Evolutionary conservation across 1,284 basidiomycete genomes (phyloP).

Genomic region (Fistulinella cinereoalba): DNA sequence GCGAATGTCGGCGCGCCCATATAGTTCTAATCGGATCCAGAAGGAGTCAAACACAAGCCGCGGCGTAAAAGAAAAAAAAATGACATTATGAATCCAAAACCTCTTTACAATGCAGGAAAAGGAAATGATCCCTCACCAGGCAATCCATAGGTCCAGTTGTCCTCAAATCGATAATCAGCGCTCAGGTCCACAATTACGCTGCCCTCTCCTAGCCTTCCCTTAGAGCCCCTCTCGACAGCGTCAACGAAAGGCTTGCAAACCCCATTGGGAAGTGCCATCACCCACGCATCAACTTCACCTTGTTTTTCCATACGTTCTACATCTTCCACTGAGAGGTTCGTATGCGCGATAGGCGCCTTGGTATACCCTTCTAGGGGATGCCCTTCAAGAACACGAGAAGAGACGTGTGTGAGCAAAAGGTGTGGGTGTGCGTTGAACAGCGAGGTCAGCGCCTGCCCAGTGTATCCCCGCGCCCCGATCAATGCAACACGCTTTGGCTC

Average conservation of each 20-base stretch:
- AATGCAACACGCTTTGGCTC: slow-evolving; percentile 87
- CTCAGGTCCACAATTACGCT: slow-evolving; percentile 90
- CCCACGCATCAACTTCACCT: slow-evolving; percentile 91
- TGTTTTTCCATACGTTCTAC: slow-evolving; percentile 85
- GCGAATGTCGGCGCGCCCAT: slow-evolving; percentile 72
- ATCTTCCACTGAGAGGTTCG: slow-evolving; percentile 74
- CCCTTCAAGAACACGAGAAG: slow-evolving; percentile 92
- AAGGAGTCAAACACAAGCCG: slow-evolving; percentile 15
- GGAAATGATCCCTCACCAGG: slow-evolving; percentile 75
- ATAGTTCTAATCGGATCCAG: slow-evolving; percentile 66
- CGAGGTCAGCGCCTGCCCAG: slow-evolving; percentile 87
- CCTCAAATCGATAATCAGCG: slow-evolving; percentile 95
- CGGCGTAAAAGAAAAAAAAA: slow-evolving; percentile 26
- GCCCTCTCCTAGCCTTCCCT: slow-evolving; percentile 51
- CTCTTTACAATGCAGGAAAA: slow-evolving; percentile 22
- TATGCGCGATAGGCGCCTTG: slow-evolving; percentile 75
- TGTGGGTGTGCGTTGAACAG: slow-evolving; percentile 85
- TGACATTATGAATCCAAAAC: slow-evolving; percentile 18
- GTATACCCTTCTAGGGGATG: slow-evolving; percentile 79
- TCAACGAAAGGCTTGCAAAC: slow-evolving; percentile 97
- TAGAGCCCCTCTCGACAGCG: slow-evolving; percentile 79
- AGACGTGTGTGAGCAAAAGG: slow-evolving; percentile 90
- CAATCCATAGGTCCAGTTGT: slow-evolving; percentile 95
- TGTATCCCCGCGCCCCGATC: slow-evolving; percentile 95
- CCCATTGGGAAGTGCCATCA: slow-evolving; percentile 98